Evolutionary conservation across 2,329 filamentous ascomycete species (phyloP).

Genomic region (Pleurostoma richardsiae): DNA sequence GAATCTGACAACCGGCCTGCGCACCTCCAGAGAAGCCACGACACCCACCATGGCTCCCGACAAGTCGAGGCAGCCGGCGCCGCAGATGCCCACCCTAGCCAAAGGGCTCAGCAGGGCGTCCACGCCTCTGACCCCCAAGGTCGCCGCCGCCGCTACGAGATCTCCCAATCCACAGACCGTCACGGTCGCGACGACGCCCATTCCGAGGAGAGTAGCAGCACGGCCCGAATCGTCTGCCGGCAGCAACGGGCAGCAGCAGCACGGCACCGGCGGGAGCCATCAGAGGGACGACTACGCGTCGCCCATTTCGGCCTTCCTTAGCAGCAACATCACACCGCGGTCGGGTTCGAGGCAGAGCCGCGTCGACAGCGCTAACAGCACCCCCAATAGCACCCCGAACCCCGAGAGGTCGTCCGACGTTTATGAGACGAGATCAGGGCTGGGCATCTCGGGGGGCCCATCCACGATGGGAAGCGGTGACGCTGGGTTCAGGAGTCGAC

Average conservation of each 20-base stretch:
- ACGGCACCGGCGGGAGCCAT: slow-evolving; percentile 13
- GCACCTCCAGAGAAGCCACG: slow-evolving; percentile 15
- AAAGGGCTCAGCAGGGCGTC: slow-evolving; percentile 38
- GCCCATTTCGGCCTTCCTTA: slow-evolving; percentile 51
- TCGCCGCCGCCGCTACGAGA: slow-evolving; percentile 34
- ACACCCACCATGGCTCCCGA: slow-evolving; percentile 36
- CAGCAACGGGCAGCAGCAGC: slow-evolving; percentile 12
- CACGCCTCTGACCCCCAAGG: slow-evolving; percentile 50
- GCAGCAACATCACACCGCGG: slow-evolving; percentile 70
- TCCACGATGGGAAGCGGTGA: slow-evolving; percentile 21
- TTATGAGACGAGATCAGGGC: slow-evolving; percentile 33
- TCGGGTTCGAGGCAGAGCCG: slow-evolving; percentile 69
- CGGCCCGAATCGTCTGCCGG: slow-evolving; percentile 12
- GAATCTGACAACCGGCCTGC: slow-evolving; percentile 18
- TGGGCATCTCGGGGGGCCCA: slow-evolving; percentile 22
- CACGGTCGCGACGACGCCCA: slow-evolving; percentile 36
- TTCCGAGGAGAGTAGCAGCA: slow-evolving; percentile 26
- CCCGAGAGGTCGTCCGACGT: slow-evolving; percentile 32
- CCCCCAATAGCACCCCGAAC: slow-evolving; percentile 58
- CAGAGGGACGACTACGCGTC: slow-evolving; percentile 45
- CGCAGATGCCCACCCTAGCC: slow-evolving; percentile 64
- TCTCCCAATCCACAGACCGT: slow-evolving; percentile 19
- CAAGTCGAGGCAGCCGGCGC: slow-evolving; percentile 31
- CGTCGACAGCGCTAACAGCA: slow-evolving; percentile 62
- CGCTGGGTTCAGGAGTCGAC: slow-evolving; percentile 17